Evolutionary conservation across 768 basidiomycete genomes (phyloP).

Genomic region (Polyporus arcularius): DNA sequence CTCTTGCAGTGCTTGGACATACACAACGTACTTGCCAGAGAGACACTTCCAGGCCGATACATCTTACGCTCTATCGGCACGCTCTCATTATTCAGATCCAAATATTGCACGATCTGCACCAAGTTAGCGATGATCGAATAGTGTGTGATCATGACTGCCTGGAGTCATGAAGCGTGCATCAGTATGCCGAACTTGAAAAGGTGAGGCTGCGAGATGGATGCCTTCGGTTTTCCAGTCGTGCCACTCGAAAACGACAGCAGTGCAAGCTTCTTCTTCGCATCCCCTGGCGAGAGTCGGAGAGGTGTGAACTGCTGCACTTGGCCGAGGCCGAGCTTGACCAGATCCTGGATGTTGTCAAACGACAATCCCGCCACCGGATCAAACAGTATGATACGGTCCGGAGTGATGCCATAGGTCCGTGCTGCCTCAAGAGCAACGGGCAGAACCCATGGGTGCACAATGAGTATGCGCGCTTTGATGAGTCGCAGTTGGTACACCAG

Average conservation of each 20-base stretch:
- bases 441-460: conserved; percentile 49
- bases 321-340: conserved; percentile 24
- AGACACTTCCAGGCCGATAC: conserved; percentile 28
- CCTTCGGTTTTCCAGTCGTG: conserved; percentile 35
- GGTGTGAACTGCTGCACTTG: conserved; percentile 22
- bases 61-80: conserved; percentile 20
- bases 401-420: conserved; percentile 39
- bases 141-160: conserved; percentile 35
- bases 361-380: conserved; percentile 21
- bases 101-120: conserved; percentile 25
- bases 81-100: conserved; percentile 14
- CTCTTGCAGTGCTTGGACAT: too few relatives aligned
- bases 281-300: conserved; percentile 23
- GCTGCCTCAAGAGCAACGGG: conserved; percentile 48
- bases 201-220: conserved; percentile 42
- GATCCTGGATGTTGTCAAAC: conserved; percentile 15
- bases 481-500: conserved; percentile 56
- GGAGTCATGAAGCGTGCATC: neutral
- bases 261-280: conserved; percentile 33
- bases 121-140: conserved; percentile 33
- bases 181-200: neutral
- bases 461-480: conserved; percentile 48
- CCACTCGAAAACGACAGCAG: conserved; percentile 35
- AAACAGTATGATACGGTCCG: conserved; percentile 44
- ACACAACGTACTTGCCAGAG: conserved; percentile 43